Conservation (phyloP, 2,329 filamentous ascomycete species). For the Sclerotinia glacialis region DNA sequence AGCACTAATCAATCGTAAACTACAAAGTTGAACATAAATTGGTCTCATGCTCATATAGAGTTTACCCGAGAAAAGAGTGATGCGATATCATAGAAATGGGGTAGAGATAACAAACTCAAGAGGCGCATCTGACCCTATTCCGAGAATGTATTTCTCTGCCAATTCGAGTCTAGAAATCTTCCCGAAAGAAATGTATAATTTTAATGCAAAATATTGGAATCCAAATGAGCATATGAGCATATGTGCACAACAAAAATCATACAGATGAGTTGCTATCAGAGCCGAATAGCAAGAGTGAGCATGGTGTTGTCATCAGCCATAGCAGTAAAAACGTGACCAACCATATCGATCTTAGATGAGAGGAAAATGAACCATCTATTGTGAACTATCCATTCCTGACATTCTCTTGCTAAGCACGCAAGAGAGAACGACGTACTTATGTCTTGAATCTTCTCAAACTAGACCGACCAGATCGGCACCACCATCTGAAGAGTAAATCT, state of each 20-base stretch:
- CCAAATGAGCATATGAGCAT: too few species aligned
- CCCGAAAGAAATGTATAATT: too few species aligned
- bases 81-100: neutral
- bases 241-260: too few species aligned
- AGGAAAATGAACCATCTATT: constrained; percentile 7
- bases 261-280: too few species aligned
- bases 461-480: neutral
- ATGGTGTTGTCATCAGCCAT: too few species aligned
- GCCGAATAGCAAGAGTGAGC: too few species aligned
- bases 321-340: neutral
- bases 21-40: neutral
- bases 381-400: constrained; percentile 10
- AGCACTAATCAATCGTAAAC: neutral
- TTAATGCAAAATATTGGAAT: too few species aligned
- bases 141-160: too few species aligned
- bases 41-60: neutral
- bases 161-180: too few species aligned
- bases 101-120: too few species aligned
- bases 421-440: neutral
- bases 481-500: neutral
- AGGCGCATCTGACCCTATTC: too few species aligned
- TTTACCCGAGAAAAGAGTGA: neutral
- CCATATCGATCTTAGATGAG: neutral
- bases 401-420: neutral
- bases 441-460: neutral